Conservation (phyloP, 768 basidiomycete genomes). For the Mycena rosella region DNA sequence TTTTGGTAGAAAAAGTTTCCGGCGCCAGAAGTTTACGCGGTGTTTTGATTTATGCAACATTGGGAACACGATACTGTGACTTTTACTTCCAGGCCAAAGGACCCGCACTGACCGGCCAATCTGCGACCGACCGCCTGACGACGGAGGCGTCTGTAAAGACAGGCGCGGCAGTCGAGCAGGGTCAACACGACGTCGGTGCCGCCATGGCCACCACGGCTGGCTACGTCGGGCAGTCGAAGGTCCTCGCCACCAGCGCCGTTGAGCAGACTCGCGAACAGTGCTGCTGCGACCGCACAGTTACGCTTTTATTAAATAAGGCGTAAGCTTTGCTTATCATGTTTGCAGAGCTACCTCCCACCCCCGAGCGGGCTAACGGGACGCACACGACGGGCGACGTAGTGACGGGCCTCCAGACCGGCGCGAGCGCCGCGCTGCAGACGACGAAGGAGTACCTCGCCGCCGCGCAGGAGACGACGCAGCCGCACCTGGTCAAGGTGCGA, state of each 20-base stretch:
- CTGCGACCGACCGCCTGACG: conserved; percentile 53
- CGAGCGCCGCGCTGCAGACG: conserved; percentile 45
- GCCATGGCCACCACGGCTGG: conserved; percentile 59
- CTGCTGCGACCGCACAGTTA: conserved; percentile 61
- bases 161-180: conserved; percentile 68
- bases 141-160: conserved; percentile 55
- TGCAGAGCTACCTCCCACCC: conserved; percentile 41
- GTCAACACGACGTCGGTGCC: conserved; percentile 62
- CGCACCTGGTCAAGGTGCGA: conserved; percentile 43
- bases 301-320: too few species aligned
- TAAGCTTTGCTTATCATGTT: neutral
- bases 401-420: conserved; percentile 50
- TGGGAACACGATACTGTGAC: too few species aligned
- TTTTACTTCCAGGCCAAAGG: conserved; percentile 47
- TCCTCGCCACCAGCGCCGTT: too few species aligned
- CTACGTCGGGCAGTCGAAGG: conserved; percentile 70
- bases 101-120: conserved; percentile 44
- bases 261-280: too few species aligned
- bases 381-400: conserved; percentile 41
- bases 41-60: too few species aligned
- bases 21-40: too few species aligned
- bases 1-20: too few species aligned
- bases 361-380: conserved; percentile 25
- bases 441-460: conserved; percentile 45
- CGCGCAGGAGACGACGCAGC: conserved; percentile 48